Conservation (phyloP, 495 filamentous ascomycete genomes). For the Daldinia childiae region DNA sequence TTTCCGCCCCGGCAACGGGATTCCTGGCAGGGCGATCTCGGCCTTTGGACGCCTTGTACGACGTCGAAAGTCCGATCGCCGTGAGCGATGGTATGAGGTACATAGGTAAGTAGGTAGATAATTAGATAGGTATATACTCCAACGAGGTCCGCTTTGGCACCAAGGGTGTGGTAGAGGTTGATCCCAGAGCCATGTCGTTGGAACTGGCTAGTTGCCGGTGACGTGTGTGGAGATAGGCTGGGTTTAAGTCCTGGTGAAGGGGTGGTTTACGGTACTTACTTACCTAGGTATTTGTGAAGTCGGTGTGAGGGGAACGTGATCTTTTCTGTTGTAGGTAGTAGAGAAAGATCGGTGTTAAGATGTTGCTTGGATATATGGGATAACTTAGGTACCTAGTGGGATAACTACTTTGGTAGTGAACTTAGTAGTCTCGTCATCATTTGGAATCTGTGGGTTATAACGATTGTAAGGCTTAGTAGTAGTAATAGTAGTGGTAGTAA, state of each 20-base stretch:
- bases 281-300: background rate
- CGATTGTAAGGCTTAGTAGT: background rate
- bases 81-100: background rate
- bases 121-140: background rate
- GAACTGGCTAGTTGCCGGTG: background rate
- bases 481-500: too few relatives aligned
- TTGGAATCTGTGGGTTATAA: background rate
- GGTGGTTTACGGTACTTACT: background rate
- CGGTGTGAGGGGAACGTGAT: background rate
- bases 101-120: too few relatives aligned
- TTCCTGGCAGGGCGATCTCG: too few relatives aligned
- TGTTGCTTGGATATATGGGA: background rate
- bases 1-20: too few relatives aligned
- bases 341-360: background rate
- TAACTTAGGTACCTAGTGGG: background rate
- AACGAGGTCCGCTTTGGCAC: background rate
- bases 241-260: background rate
- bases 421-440: background rate
- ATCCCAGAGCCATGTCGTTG: background rate
- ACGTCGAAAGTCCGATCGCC: background rate
- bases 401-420: background rate
- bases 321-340: background rate
- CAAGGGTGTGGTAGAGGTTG: background rate
- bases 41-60: too few relatives aligned
- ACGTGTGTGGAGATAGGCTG: conserved; percentile 2